Percentiles rank a stretch among this genome's conserved stretches.
Evolutionary conservation across 169 alveolate genomes (phyloP).

Genomic region (Plasmodium gallinaceum): DNA sequence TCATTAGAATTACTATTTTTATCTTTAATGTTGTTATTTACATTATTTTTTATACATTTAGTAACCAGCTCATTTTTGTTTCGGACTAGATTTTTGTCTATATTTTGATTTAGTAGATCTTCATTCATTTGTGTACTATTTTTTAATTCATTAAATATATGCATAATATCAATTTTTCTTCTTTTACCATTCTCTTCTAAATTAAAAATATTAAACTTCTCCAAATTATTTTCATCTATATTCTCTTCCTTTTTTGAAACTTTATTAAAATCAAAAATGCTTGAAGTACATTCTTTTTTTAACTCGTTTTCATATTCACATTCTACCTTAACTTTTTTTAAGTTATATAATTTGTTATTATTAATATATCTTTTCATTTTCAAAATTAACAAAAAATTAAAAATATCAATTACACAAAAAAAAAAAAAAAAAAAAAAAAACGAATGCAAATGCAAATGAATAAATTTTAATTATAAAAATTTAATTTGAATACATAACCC

Average conservation of each 20-base stretch:
- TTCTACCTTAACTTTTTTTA: slow-evolving; percentile 55
- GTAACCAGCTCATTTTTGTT: neutral
- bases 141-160: slow-evolving; percentile 11
- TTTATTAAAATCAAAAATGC: slow-evolving; percentile 20
- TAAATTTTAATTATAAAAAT: neutral
- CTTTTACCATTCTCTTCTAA: slow-evolving; percentile 63
- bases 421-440: slow-evolving; percentile 18
- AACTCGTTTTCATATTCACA: slow-evolving; percentile 42
- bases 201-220: slow-evolving; percentile 19
- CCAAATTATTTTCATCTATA: slow-evolving; percentile 25
- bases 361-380: slow-evolving; percentile 67
- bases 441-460: neutral
- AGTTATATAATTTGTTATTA: slow-evolving; percentile 15
- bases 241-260: neutral
- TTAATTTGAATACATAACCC: neutral
- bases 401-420: slow-evolving; percentile 6
- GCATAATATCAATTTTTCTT: slow-evolving; percentile 36
- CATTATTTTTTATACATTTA: neutral
- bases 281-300: slow-evolving; percentile 17
- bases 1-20: neutral
- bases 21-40: neutral
- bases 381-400: neutral
- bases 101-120: neutral
- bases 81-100: neutral
- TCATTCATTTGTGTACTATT: neutral